phyloP scores from a whole-genome alignment of 2,329 filamentous ascomycete genomes.

The Neopestalotiopsis sp. region DNA sequence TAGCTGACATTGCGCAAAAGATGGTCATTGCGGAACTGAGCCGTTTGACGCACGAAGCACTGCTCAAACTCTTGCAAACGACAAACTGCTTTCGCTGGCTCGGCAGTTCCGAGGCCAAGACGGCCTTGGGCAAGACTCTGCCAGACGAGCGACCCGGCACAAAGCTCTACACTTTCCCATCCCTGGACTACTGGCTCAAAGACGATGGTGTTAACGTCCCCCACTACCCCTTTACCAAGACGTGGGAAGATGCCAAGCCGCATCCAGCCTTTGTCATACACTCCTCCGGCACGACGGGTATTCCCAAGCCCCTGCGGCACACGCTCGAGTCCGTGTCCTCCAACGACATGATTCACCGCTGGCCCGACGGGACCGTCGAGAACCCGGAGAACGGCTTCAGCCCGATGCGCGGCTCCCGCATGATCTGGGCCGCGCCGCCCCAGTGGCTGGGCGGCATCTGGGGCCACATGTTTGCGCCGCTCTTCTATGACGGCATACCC shows the following conservation, averaged over 20 bases:
- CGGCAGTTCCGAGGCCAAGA: constrained; percentile 3
- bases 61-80: constrained; percentile 10
- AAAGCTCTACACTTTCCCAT: not conserved
- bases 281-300: constrained; percentile 16
- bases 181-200: constrained; percentile 13
- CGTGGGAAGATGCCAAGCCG: constrained; percentile 13
- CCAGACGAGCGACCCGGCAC: constrained; percentile 1
- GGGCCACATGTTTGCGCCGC: not conserved
- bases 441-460: constrained; percentile 15
- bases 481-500: constrained; percentile 4
- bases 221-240: constrained; percentile 14
- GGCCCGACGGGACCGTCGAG: constrained; percentile 12
- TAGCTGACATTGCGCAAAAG: not conserved
- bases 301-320: not conserved
- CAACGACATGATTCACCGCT: not conserved
- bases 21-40: constrained; percentile 15
- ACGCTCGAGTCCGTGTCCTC: not conserved
- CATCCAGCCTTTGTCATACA: constrained; percentile 15
- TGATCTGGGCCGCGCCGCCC: constrained; percentile 14
- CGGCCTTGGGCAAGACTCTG: not conserved
- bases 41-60: constrained; percentile 13
- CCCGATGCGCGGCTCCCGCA: not conserved
- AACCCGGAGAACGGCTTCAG: not conserved
- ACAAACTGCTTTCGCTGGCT: constrained; percentile 12
- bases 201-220: not conserved